Percentiles rank a stretch among this genome's conserved stretches.
These are phyloP conservation scores for Dactylonectria estremocensis DNA, from an alignment of 2,329 filamentous ascomycete genomes.

Conservation along the genomic window DNA sequence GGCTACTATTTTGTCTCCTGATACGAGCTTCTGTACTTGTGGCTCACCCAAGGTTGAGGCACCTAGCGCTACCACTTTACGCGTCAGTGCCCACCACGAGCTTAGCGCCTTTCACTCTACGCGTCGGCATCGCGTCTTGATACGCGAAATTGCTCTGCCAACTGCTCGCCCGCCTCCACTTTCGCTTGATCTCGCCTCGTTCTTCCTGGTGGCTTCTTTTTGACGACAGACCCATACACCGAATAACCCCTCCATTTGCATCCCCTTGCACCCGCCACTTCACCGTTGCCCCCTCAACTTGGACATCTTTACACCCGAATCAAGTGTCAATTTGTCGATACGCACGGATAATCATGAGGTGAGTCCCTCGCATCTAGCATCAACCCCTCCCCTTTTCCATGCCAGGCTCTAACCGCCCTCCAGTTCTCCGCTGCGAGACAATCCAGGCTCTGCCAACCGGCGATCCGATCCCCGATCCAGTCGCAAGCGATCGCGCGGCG, in stretches of 20 bases:
- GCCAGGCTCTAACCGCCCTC: conserved; percentile 27
- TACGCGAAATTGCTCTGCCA: conserved; percentile 47
- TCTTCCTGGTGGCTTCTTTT: conserved; percentile 42
- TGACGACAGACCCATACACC: conserved; percentile 25
- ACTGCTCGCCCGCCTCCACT: conserved; percentile 39
- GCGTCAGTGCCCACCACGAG: conserved; percentile 39
- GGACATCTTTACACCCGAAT: conserved; percentile 8
- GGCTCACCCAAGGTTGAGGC: no score
- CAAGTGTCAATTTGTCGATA: conserved; percentile 4
- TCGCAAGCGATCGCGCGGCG: conserved; percentile 70
- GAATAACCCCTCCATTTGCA: conserved; percentile 27
- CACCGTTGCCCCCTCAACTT: background rate
- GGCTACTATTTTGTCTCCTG: conserved; percentile 15
- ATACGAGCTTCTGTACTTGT: background rate
- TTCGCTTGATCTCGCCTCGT: conserved; percentile 31
- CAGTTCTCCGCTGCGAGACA: conserved; percentile 87
- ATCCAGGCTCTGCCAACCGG: conserved; percentile 87
- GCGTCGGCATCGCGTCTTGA: conserved; percentile 53
- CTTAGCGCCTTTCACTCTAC: conserved; percentile 60
- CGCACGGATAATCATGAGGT: conserved; percentile 36
- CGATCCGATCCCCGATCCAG: conserved; percentile 69
- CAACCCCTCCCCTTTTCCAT: background rate
- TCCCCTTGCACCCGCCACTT: conserved; percentile 6
- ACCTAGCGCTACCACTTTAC: conserved; percentile 54
- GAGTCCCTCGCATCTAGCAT: background rate